Evolutionary conservation across 2,329 filamentous ascomycete genomes (phyloP).

Genomic region (Dactylellina cionopaga): DNA sequence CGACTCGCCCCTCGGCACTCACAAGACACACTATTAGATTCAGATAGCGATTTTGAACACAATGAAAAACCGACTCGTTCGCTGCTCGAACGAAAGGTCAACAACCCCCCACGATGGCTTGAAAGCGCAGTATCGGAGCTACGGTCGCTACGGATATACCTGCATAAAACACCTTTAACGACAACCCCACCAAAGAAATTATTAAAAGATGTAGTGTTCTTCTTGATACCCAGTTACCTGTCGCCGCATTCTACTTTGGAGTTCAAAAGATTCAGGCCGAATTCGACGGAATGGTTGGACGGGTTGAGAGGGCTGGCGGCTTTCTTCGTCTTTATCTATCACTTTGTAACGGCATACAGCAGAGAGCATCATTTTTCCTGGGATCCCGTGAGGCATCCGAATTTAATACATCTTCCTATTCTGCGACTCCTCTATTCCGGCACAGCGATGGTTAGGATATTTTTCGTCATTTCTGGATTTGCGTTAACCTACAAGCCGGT

Average conservation of each 20-base stretch:
- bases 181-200: neutral
- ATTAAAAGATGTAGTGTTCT: slow-evolving; percentile 15
- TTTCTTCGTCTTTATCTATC: slow-evolving; percentile 56
- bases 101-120: neutral
- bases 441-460: slow-evolving; percentile 56
- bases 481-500: slow-evolving; percentile 49
- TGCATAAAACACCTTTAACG: neutral
- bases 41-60: slow-evolving; percentile 16
- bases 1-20: slow-evolving; percentile 33
- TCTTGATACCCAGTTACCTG: slow-evolving; percentile 34
- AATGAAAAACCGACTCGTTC: slow-evolving; percentile 1
- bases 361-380: slow-evolving; percentile 58
- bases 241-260: slow-evolving; percentile 48
- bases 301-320: slow-evolving; percentile 37
- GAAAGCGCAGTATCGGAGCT: neutral
- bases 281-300: slow-evolving; percentile 47
- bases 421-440: slow-evolving; percentile 39
- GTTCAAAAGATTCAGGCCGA: slow-evolving; percentile 51
- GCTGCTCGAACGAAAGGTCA: neutral
- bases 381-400: slow-evolving; percentile 54
- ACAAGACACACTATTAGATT: slow-evolving; percentile 33
- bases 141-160: neutral
- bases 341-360: slow-evolving; percentile 29
- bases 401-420: slow-evolving; percentile 51
- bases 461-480: slow-evolving; percentile 55